Evolutionary conservation across 768 basidiomycete genomes (phyloP), one percentile per base, ranked within the genome.

Genomic region (Asterophora lycoperdoides): DNA sequence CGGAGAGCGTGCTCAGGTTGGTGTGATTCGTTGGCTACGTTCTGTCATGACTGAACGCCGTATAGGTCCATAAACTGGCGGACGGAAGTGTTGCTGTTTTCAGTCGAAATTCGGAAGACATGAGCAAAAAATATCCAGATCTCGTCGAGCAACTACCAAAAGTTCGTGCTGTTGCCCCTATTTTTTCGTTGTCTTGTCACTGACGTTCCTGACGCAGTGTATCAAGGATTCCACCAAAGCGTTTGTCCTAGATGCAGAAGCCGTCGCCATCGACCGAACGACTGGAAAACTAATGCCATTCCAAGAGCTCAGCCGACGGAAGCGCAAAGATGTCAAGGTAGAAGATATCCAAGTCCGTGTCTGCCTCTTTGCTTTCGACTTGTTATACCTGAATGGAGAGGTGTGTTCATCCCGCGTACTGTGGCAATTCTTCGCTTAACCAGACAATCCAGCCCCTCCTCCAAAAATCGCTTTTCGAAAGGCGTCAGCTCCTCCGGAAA

Each of bases 61-160:
- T 41, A 30, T 55, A 88, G 83, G 87, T 95, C 2, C 96, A 99
- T 67, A 82, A 77, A 61, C 70, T 93, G 40, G 81, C 83, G 36
- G 78, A 92, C 60, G 95, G 93, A 1, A 78, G 75, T 4, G 83
- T 99, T 15, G 79, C 80, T n/a, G 85, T 99, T 36, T 99, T 97
- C 68, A 94, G 92, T 64, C 75, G 96, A 48, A 99, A 99, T 67
- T 96, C 93, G 19, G 96, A 99, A 66, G 93, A 99, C 58, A 99
- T 98, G 96, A 93, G 88, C 64, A 92, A 92, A 65, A 99, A 99
- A 63, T 99, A 98, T 70, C 96, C 96, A 0, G 96, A 99, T 72
- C 75, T 99, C n/a, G 81, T 96, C 9, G 90, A 92, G 52, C 93
- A 97, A 62, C 74, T 97, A 15, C 92, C 94, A 4, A 79, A 78